Percentiles rank a stretch among this genome's conserved stretches.
These are phyloP conservation scores for Fomitopsis pulvina DNA, from an alignment of 768 basidiomycete genomes.

Conservation along the genomic window DNA sequence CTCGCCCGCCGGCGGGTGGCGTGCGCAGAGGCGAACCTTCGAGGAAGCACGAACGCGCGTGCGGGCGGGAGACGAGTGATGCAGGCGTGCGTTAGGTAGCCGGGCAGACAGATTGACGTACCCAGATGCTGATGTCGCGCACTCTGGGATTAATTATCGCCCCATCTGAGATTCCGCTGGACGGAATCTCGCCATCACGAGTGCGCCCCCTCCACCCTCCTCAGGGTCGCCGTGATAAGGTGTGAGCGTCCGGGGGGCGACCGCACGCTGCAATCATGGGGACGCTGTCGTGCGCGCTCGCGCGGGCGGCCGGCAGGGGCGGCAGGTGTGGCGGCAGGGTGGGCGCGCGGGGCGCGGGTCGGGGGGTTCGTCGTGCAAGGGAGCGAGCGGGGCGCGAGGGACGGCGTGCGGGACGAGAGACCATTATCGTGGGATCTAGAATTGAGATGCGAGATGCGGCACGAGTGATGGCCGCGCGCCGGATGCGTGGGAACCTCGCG, in stretches of 20 bases:
- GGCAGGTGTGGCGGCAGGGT: background rate
- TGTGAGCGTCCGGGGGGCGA: constrained; percentile 6
- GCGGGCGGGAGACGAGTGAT: too few relatives aligned
- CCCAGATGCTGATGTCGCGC: background rate
- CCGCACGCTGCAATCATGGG: background rate
- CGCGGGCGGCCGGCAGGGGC: background rate
- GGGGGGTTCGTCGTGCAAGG: background rate
- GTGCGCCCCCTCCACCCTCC: background rate
- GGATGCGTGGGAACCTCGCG: constrained; percentile 1
- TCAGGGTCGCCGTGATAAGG: constrained; percentile 19
- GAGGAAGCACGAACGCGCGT: background rate
- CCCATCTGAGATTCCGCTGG: background rate
- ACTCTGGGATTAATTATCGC: constrained; percentile 33
- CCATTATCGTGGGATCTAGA: too few relatives aligned
- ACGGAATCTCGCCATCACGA: constrained; percentile 4
- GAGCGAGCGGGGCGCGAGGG: background rate
- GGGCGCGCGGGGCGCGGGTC: background rate
- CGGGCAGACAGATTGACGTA: background rate
- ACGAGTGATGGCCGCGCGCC: background rate
- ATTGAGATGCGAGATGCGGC: background rate
- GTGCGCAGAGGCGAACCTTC: too few relatives aligned
- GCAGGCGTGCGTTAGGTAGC: too few relatives aligned
- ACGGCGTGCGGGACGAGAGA: background rate
- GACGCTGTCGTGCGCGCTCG: background rate
- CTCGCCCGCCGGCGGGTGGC: too few relatives aligned